phyloP scores from a whole-genome alignment of 116 monocot genomes.

The Papilionanthe hybrid region DNA sequence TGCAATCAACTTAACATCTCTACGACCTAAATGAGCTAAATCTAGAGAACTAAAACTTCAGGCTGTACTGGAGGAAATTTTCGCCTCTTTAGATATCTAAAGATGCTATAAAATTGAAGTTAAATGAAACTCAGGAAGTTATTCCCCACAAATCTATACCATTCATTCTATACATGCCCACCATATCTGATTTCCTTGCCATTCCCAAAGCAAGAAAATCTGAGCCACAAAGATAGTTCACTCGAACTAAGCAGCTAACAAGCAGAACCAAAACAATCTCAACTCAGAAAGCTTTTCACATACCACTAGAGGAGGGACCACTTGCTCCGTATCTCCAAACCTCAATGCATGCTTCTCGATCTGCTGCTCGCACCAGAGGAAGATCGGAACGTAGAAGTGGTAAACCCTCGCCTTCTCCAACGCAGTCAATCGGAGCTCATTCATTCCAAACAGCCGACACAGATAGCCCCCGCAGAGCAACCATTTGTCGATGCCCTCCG shows the following conservation, averaged over 20 bases:
- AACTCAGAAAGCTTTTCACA: conserved; percentile 1
- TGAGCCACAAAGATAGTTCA: neutral
- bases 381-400: conserved; percentile 89
- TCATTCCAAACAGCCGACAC: conserved; percentile 60
- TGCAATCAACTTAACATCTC: too few species aligned
- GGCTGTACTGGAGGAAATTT: neutral
- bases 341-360: conserved; percentile 38
- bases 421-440: conserved; percentile 44
- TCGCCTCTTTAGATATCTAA: neutral
- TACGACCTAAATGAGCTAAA: neutral
- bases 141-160: neutral
- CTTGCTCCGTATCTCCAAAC: conserved; percentile 60
- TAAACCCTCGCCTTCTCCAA: conserved; percentile 86
- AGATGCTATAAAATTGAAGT: neutral
- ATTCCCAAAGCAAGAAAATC: neutral
- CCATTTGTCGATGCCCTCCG: conserved; percentile 73
- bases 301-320: conserved; percentile 88
- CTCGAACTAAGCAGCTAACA: neutral
- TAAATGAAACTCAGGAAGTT: neutral
- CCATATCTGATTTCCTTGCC: neutral
- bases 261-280: neutral
- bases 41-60: neutral
- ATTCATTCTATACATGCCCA: neutral
- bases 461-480: conserved; percentile 47
- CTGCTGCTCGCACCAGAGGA: conserved; percentile 90